Conservation (phyloP, 768 basidiomycete genomes). For the Leccinellum rugosiceps region DNA sequence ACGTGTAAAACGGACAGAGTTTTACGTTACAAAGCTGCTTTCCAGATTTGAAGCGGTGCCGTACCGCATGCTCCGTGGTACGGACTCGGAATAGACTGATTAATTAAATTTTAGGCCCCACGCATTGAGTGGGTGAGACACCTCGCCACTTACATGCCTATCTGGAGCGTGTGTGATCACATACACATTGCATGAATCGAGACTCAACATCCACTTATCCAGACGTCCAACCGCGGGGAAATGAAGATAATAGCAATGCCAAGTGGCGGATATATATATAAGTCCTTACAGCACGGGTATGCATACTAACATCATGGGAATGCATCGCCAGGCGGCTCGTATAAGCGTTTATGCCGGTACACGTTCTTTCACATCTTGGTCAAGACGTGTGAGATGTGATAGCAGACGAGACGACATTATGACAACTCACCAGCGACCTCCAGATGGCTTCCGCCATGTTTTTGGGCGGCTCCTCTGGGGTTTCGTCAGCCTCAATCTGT, state of each 20-base stretch:
- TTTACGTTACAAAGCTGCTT: too few species aligned
- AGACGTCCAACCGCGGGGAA: background rate
- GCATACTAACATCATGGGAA: background rate
- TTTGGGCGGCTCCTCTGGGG: conserved; percentile 68
- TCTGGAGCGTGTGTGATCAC: background rate
- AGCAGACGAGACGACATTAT: background rate
- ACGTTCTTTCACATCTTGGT: conserved; percentile 20
- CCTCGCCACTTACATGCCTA: background rate
- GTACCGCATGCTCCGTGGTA: too few species aligned
- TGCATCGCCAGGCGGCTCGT: background rate
- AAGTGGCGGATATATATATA: background rate
- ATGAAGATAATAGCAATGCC: background rate
- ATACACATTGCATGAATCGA: background rate
- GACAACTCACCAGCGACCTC: conserved; percentile 67
- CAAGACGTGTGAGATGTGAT: background rate
- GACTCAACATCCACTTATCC: background rate
- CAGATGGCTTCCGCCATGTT: conserved; percentile 71
- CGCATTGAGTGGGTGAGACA: too few species aligned
- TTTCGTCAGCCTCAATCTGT: conserved; percentile 66
- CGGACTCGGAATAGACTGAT: background rate
- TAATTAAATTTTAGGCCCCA: background rate
- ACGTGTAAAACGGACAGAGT: too few species aligned
- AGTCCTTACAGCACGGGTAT: conserved; percentile 4
- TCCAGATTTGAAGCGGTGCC: too few species aligned
- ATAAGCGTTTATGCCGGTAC: background rate